Conservation (phyloP, 257 asterid genomes). For the Rubia yunnanensis region DNA sequence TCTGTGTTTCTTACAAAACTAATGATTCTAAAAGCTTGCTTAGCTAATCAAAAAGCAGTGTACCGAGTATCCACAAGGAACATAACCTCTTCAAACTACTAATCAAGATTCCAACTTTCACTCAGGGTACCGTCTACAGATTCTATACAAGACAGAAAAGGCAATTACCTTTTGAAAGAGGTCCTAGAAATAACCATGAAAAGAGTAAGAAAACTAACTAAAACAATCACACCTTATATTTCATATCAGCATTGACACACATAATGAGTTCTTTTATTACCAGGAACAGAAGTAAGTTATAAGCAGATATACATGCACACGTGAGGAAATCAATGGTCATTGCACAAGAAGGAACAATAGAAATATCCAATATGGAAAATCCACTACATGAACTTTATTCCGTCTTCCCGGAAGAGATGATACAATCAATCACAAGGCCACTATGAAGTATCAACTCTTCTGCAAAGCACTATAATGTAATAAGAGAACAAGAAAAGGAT, state of each 20-base stretch:
- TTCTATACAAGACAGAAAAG: not conserved
- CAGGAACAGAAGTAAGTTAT: not conserved
- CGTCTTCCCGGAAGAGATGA: not conserved
- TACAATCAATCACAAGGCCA: not conserved
- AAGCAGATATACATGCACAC: not conserved
- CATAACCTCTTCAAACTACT: not conserved
- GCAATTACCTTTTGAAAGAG: not conserved
- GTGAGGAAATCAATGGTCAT: not conserved
- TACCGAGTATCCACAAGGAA: constrained; percentile 1
- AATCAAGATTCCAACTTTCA: constrained; percentile 3
- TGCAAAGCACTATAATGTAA: constrained; percentile 1
- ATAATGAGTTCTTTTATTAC: not conserved
- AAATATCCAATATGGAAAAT: not conserved
- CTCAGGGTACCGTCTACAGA: not conserved
- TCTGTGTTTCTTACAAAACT: not conserved
- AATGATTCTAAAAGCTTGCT: not conserved
- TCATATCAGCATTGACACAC: not conserved
- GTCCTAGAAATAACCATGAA: not conserved
- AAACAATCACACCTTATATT: not conserved
- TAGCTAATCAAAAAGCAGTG: not conserved
- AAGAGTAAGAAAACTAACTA: not conserved
- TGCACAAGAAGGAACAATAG: not conserved
- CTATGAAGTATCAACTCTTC: constrained; percentile 1
- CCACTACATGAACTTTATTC: not conserved
- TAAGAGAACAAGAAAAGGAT: constrained; percentile 4